Conservation (phyloP, 2,329 filamentous ascomycete species). For the Exserohilum turcica region DNA sequence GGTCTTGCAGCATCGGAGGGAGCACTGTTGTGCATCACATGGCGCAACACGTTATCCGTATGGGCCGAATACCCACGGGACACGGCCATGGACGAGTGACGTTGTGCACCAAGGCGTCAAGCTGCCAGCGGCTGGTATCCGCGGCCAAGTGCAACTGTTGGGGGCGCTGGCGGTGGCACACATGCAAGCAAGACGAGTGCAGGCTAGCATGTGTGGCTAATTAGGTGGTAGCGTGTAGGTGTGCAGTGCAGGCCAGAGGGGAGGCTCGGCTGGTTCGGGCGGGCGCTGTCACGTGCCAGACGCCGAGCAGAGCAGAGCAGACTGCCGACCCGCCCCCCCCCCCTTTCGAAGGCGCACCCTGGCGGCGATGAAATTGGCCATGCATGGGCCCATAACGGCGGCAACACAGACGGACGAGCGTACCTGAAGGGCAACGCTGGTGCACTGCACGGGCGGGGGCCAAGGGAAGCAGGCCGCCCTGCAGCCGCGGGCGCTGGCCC, state of each 20-base stretch:
- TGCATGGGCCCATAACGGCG: slow-evolving; percentile 10
- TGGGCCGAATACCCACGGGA: slow-evolving; percentile 18
- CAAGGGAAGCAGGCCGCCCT: slow-evolving; percentile 5
- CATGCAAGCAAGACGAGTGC: slow-evolving; percentile 25
- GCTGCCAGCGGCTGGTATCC: slow-evolving; percentile 29
- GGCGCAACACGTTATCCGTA: slow-evolving; percentile 32
- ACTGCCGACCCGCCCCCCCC: background rate
- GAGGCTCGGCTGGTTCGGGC: background rate
- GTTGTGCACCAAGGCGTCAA: slow-evolving; percentile 33
- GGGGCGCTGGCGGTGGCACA: slow-evolving; percentile 30
- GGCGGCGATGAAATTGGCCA: slow-evolving; percentile 8
- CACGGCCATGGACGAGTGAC: slow-evolving; percentile 20
- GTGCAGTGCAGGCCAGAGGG: slow-evolving; percentile 4
- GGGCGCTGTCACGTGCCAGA: slow-evolving; percentile 7
- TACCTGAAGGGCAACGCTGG: slow-evolving; percentile 7
- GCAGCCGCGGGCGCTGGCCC: slow-evolving; percentile 5
- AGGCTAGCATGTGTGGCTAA: slow-evolving; percentile 14
- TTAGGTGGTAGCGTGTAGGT: too few species aligned
- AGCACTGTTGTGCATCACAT: slow-evolving; percentile 16
- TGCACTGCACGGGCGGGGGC: too few species aligned
- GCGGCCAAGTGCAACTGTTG: slow-evolving; percentile 40
- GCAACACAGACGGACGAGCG: slow-evolving; percentile 7
- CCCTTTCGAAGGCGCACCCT: background rate
- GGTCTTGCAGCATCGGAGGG: slow-evolving; percentile 30
- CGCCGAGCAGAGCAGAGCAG: too few species aligned